Percentiles rank a stretch among this genome's conserved stretches.
These are phyloP conservation scores for Diplogelasinospora grovesii DNA, from an alignment of 495 filamentous ascomycete genomes.

Conservation along the genomic window DNA sequence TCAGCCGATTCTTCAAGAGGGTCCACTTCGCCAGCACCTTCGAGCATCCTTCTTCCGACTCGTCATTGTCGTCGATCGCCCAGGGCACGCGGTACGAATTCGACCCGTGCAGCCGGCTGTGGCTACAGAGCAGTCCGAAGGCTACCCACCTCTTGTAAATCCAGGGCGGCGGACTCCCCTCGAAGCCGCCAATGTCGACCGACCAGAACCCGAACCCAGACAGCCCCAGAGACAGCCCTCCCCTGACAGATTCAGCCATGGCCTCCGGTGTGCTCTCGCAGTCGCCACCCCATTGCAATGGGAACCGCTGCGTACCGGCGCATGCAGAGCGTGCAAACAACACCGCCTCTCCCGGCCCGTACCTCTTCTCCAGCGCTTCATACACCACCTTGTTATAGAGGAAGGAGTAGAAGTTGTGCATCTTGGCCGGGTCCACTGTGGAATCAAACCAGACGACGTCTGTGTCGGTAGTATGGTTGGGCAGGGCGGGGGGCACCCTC, in stretches of 20 bases:
- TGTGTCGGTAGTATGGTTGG: no score
- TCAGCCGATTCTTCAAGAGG: conserved; percentile 53
- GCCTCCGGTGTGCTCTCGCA: conserved; percentile 67
- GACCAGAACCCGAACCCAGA: conserved; percentile 65
- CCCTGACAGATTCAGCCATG: conserved; percentile 66
- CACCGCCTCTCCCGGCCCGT: conserved; percentile 52
- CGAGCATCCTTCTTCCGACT: conserved; percentile 41
- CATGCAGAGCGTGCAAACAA: conserved; percentile 63
- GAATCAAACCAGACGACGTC: conserved; percentile 53
- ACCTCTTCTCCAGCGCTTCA: conserved; percentile 52
- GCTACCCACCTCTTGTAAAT: conserved; percentile 75
- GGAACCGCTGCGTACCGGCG: conserved; percentile 62
- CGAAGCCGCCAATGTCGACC: conserved; percentile 67
- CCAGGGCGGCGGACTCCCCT: conserved; percentile 57
- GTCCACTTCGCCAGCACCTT: conserved; percentile 52
- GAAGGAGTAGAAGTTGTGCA: conserved; percentile 73
- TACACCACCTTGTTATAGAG: conserved; percentile 67
- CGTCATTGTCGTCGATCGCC: conserved; percentile 56
- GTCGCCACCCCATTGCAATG: conserved; percentile 61
- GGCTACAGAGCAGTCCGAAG: conserved; percentile 61
- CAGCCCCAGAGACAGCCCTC: conserved; percentile 59
- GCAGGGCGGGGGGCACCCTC: conserved; percentile 56
- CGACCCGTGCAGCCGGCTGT: conserved; percentile 60
- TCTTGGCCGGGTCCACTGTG: conserved; percentile 50
- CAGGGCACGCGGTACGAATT: conserved; percentile 65